Percentiles rank a stretch among this genome's conserved stretches.
Conservation (phyloP, 192 early-diverging fungal species). For the Radiomyces spectabilis region DNA sequence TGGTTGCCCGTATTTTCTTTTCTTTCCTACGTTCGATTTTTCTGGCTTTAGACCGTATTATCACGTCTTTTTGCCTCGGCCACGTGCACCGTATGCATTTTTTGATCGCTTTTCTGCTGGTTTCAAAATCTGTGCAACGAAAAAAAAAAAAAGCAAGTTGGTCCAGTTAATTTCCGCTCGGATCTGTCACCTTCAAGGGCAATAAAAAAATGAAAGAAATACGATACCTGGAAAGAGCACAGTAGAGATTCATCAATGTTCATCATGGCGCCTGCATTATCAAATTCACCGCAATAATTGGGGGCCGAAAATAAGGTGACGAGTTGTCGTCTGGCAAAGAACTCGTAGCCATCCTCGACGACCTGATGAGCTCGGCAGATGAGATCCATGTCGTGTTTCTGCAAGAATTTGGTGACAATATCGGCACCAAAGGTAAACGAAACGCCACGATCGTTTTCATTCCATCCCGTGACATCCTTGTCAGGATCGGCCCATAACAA, state of each 20-base stretch:
- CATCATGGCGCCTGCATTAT: constrained; percentile 87
- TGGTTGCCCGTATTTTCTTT: too few species aligned
- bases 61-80: constrained; percentile 62
- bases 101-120: constrained; percentile 91
- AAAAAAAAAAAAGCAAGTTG: background rate
- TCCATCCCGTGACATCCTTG: constrained; percentile 93
- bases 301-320: constrained; percentile 96
- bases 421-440: constrained; percentile 97
- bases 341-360: constrained; percentile 98
- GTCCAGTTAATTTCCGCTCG: background rate
- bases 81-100: constrained; percentile 61
- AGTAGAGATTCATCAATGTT: constrained; percentile 78
- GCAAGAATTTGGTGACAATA: constrained; percentile 85
- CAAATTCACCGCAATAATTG: constrained; percentile 94
- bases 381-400: constrained; percentile 95
- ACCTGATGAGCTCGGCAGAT: constrained; percentile 98
- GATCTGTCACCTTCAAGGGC: background rate
- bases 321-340: constrained; percentile 93
- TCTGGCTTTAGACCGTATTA: too few species aligned
- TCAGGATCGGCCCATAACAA: constrained; percentile 96
- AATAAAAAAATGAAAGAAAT: background rate
- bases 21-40: too few species aligned
- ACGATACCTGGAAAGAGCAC: constrained; percentile 73
- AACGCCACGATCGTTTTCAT: constrained; percentile 94
- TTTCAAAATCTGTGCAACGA: constrained; percentile 72